A percentile compares a stretch with the other conserved stretches of the same genome.
Evolutionary conservation across 2,329 filamentous ascomycete genomes (phyloP).

Genomic region (Teratosphaeria gauchensis): DNA sequence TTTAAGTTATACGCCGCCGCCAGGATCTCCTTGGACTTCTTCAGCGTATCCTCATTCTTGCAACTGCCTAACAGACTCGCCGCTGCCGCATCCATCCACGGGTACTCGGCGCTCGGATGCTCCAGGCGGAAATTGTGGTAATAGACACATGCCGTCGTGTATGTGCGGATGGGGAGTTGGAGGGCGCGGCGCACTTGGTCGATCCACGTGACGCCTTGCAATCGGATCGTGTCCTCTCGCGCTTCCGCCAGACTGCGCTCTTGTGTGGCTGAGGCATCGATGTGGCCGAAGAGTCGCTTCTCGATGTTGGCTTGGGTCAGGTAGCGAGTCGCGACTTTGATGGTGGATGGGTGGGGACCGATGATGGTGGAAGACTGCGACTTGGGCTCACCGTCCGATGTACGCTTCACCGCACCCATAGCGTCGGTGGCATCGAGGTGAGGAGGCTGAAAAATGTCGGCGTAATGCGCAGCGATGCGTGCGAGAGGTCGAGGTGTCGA

Average conservation of each 20-base stretch:
- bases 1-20: conserved; percentile 85
- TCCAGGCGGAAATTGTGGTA: conserved; percentile 88
- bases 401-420: conserved; percentile 24
- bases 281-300: conserved; percentile 46
- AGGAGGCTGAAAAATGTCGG: neutral
- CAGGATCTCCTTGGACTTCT: conserved; percentile 89
- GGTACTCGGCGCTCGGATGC: conserved; percentile 78
- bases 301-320: conserved; percentile 73
- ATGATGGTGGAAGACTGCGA: conserved; percentile 9
- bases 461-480: neutral
- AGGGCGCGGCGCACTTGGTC: conserved; percentile 72
- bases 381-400: conserved; percentile 24
- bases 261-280: conserved; percentile 45
- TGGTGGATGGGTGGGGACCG: conserved; percentile 53
- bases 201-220: conserved; percentile 84
- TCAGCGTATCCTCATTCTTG: conserved; percentile 96
- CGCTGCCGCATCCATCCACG: conserved; percentile 70
- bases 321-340: conserved; percentile 62
- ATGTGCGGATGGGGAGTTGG: conserved; percentile 82
- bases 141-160: conserved; percentile 81
- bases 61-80: conserved; percentile 86
- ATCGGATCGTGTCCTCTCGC: conserved; percentile 67
- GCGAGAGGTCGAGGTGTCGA: neutral
- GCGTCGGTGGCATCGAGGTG: neutral
- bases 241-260: conserved; percentile 41